Conservation (phyloP, 352 stramenopile species). For the Globisporangium nodosum region DNA sequence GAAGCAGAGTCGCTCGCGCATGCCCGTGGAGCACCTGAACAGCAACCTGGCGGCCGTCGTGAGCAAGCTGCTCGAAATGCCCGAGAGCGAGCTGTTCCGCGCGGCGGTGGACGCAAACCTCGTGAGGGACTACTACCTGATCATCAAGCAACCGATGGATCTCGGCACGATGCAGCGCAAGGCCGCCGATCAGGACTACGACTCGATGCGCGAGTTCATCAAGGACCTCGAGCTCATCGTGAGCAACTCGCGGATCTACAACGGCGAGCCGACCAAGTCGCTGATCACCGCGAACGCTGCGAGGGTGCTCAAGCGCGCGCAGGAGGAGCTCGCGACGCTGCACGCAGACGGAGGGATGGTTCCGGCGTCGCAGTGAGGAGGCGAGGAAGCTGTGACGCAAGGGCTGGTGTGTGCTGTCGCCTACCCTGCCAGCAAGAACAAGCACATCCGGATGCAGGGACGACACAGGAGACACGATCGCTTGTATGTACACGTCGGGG, state of each 20-base stretch:
- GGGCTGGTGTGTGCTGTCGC: too few species aligned
- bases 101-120: slow-evolving; percentile 48
- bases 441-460: too few species aligned
- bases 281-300: slow-evolving; percentile 76
- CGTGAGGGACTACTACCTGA: slow-evolving; percentile 74
- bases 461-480: too few species aligned
- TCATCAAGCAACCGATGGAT: slow-evolving; percentile 87
- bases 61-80: slow-evolving; percentile 61
- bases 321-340: slow-evolving; percentile 61
- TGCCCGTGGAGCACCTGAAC: slow-evolving; percentile 74
- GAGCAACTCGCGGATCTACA: slow-evolving; percentile 82
- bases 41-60: slow-evolving; percentile 59
- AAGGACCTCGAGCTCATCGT: slow-evolving; percentile 85
- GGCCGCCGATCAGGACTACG: slow-evolving; percentile 58
- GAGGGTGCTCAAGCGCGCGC: slow-evolving; percentile 65
- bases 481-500: neutral
- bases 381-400: neutral
- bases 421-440: neutral
- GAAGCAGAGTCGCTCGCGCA: slow-evolving; percentile 70
- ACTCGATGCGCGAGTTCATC: slow-evolving; percentile 83
- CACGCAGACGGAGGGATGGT: neutral
- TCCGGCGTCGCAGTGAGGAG: neutral
- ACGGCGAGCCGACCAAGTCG: slow-evolving; percentile 59
- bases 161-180: slow-evolving; percentile 63
- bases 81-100: slow-evolving; percentile 76